Conservation (phyloP, 257 asterid species). For the Solanum etuberosum region DNA sequence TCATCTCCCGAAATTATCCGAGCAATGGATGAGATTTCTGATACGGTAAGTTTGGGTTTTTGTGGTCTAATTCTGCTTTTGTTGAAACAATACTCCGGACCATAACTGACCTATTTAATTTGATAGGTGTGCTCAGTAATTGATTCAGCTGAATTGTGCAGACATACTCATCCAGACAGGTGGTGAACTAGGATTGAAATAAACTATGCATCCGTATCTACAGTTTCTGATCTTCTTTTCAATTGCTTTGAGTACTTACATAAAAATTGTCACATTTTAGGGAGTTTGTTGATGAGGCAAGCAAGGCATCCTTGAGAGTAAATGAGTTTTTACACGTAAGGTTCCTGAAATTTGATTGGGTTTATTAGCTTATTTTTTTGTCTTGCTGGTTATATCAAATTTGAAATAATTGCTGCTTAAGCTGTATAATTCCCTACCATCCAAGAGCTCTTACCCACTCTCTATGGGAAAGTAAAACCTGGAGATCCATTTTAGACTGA, state of each 20-base stretch:
- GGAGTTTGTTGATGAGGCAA: slow-evolving; percentile 73
- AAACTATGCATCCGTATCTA: background rate
- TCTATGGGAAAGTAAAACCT: background rate
- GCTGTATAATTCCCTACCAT: background rate
- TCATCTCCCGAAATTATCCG: slow-evolving; percentile 62
- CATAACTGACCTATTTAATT: slow-evolving; percentile 6
- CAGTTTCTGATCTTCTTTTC: background rate
- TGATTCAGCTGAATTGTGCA: slow-evolving; percentile 87
- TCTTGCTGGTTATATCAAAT: background rate
- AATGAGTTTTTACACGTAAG: slow-evolving; percentile 91
- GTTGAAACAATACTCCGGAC: background rate
- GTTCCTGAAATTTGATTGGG: slow-evolving; percentile 24
- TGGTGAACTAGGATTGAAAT: slow-evolving; percentile 14
- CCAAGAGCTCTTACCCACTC: background rate
- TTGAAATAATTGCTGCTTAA: background rate
- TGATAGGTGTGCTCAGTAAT: slow-evolving; percentile 82
- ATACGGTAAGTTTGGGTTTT: slow-evolving; percentile 40
- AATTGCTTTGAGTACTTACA: background rate
- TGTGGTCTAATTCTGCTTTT: background rate
- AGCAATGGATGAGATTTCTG: slow-evolving; percentile 89
- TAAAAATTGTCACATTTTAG: slow-evolving; percentile 13
- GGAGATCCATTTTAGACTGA: background rate
- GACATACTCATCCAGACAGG: slow-evolving; percentile 98
- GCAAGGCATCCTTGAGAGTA: slow-evolving; percentile 75
- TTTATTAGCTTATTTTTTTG: slow-evolving; percentile 1